Evolutionary conservation across 139 green algal species (phyloP).

Genomic region (Chlamydomonas sp.): DNA sequence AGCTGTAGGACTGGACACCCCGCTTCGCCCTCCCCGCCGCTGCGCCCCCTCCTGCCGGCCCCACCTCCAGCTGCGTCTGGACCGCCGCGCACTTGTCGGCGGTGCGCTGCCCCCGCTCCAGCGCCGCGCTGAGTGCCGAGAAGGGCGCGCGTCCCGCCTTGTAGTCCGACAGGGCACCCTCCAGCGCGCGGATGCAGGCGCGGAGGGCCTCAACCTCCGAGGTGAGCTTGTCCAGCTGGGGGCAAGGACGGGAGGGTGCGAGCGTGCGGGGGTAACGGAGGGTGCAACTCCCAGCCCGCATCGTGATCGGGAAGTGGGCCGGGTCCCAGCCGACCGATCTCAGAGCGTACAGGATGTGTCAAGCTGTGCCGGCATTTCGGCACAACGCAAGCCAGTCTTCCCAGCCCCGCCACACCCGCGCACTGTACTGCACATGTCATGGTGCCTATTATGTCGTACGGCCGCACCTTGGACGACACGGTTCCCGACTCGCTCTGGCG

Average conservation of each 20-base stretch:
- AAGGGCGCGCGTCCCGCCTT: constrained; percentile 29
- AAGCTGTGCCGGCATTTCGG: too few relatives aligned
- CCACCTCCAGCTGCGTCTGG: constrained; percentile 25
- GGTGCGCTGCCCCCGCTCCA: constrained; percentile 11
- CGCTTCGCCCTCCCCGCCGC: background rate
- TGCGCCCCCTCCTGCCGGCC: background rate
- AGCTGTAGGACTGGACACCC: background rate
- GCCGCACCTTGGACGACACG: too few relatives aligned
- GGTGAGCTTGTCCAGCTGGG: constrained; percentile 16
- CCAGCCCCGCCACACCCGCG: too few relatives aligned
- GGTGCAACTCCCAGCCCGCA: too few relatives aligned
- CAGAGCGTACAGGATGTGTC: too few relatives aligned
- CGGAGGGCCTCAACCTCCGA: constrained; percentile 3
- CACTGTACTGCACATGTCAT: too few relatives aligned
- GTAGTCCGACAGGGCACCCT: constrained; percentile 13
- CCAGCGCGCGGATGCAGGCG: background rate
- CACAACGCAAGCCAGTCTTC: too few relatives aligned
- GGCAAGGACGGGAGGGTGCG: background rate
- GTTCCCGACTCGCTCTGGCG: too few relatives aligned
- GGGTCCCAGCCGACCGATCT: too few relatives aligned
- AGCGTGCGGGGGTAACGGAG: background rate
- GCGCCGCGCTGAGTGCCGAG: background rate
- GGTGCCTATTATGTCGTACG: too few relatives aligned
- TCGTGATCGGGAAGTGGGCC: too few relatives aligned
- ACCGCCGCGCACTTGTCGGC: background rate